phyloP scores from a whole-genome alignment of 306 rosid genomes.

The Gastrolobium bilobum region DNA sequence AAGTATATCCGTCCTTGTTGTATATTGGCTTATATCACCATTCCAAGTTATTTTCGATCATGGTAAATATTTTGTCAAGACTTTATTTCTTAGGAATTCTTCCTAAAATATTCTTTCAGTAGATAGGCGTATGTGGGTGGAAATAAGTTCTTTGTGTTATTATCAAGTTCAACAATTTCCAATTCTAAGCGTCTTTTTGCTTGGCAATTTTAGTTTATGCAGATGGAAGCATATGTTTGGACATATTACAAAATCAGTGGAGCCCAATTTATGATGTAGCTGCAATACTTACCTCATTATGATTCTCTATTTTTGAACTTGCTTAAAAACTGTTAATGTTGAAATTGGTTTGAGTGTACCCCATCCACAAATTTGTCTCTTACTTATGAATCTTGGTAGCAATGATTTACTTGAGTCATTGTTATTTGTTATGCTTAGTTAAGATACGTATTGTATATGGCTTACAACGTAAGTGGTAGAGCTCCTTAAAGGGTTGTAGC shows the following conservation, averaged over 20 bases:
- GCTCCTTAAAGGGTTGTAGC: background rate
- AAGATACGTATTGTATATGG: background rate
- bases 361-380: background rate
- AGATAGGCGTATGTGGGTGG: too few relatives aligned
- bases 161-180: too few relatives aligned
- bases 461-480: background rate
- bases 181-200: slow-evolving; percentile 29
- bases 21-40: too few relatives aligned
- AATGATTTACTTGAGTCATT: background rate
- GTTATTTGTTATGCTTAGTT: background rate
- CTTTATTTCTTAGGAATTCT: too few relatives aligned
- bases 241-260: slow-evolving; percentile 91
- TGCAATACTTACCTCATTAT: slow-evolving; percentile 81
- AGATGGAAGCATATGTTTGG: slow-evolving; percentile 94
- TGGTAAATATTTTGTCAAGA: too few relatives aligned
- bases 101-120: too few relatives aligned
- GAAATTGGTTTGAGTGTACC: slow-evolving; percentile 12
- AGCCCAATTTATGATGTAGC: slow-evolving; percentile 94
- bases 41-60: too few relatives aligned
- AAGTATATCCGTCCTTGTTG: too few relatives aligned
- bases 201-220: slow-evolving; percentile 72
- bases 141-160: too few relatives aligned
- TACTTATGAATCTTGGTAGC: background rate
- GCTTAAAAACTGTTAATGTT: background rate
- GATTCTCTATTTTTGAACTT: slow-evolving; percentile 22